phyloP scores from a whole-genome alignment of 805 yeast genomes.

The Dipodascus geniculatus region DNA sequence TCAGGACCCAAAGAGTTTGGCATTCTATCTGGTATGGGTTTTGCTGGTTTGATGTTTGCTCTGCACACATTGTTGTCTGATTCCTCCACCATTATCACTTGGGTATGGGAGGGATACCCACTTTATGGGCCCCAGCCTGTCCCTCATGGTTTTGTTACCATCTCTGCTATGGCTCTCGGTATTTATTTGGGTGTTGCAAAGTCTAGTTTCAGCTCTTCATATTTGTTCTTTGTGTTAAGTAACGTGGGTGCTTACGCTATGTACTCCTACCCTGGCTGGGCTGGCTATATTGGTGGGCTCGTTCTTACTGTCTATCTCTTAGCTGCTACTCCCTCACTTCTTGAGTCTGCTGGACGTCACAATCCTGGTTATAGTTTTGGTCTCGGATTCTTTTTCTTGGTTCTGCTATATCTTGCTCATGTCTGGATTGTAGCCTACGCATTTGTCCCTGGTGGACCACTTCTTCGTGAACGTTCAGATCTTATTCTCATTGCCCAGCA shows the following conservation, averaged over 20 bases:
- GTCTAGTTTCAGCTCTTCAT: slow-evolving; percentile 19
- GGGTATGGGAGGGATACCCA: slow-evolving; percentile 97
- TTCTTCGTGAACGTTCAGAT: slow-evolving; percentile 82
- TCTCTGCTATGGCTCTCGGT: slow-evolving; percentile 50
- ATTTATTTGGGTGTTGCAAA: slow-evolving; percentile 32
- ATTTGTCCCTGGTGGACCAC: slow-evolving; percentile 88
- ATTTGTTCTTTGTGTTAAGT: slow-evolving; percentile 32
- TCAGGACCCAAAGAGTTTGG: slow-evolving; percentile 14
- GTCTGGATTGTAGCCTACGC: slow-evolving; percentile 98
- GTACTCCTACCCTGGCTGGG: slow-evolving; percentile 50
- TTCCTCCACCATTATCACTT: slow-evolving; percentile 72
- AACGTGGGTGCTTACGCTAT: slow-evolving; percentile 40
- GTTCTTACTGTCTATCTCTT: slow-evolving; percentile 48
- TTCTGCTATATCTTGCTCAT: slow-evolving; percentile 59
- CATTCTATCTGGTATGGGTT: slow-evolving; percentile 47
- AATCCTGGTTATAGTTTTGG: slow-evolving; percentile 38
- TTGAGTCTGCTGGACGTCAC: slow-evolving; percentile 44
- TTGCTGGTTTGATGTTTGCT: slow-evolving; percentile 67
- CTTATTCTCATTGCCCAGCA: slow-evolving; percentile 51
- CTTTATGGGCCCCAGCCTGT: slow-evolving; percentile 78
- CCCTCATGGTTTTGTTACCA: slow-evolving; percentile 59
- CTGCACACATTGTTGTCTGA: slow-evolving; percentile 69
- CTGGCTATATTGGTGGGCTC: slow-evolving; percentile 65
- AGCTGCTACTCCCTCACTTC: slow-evolving; percentile 47
- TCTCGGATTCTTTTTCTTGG: slow-evolving; percentile 33